Base-by-base conservation (phyloP, 192 early-diverging fungal species). In the Rhizophagus prolifer region DNA sequence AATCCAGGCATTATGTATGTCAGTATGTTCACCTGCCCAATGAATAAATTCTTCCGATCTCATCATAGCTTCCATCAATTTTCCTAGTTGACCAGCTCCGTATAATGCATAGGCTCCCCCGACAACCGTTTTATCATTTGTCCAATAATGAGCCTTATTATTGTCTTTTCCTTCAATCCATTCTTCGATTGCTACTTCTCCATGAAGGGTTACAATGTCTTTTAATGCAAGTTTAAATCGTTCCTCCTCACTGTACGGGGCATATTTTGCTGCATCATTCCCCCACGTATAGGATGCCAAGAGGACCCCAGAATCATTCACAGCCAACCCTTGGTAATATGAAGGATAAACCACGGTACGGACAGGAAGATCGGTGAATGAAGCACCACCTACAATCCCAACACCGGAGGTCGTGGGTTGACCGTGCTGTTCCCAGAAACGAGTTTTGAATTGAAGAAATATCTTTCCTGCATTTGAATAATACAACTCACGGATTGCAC, bases 21-120 rank as follows among this genome's bases (percentile, higher is more conserved):
- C 74, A 7, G 79, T 80, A 28, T 82, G 79, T 50, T 82, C 81
- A 50, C 81, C 80, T n/a, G 77, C 81, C 60, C 80, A 82, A 13
- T 71, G 50, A 1, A 80, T 54, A 21, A 47, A 44, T 21, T 76
- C 46, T 25, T 77, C 75, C 5, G 72, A 23, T 28, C 69, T 82
- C 16, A 73, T 74, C 21, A 77, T 67, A 23, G 73, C 59, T 34
- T 50, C 44, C 74, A 82, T 76, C 26, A 60, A 72, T 16, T 67
- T 16, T 25, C 72, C 74, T 1, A 75, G 64, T 68, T 82, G 81
- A 0, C 75, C 81, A 13, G 67, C n/a, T 2, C 34, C 25, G 12
- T 65, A 71, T 9, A 46, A 4, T 19, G 81, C 81, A 69, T 23
- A 80, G 23, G 50, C 36, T 30, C 81, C 81, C 28, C 81, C 81